Evolutionary conservation across 495 filamentous ascomycete genomes (phyloP), one percentile per base, ranked within the genome.

Genomic region (Penicillium riverlandense): DNA sequence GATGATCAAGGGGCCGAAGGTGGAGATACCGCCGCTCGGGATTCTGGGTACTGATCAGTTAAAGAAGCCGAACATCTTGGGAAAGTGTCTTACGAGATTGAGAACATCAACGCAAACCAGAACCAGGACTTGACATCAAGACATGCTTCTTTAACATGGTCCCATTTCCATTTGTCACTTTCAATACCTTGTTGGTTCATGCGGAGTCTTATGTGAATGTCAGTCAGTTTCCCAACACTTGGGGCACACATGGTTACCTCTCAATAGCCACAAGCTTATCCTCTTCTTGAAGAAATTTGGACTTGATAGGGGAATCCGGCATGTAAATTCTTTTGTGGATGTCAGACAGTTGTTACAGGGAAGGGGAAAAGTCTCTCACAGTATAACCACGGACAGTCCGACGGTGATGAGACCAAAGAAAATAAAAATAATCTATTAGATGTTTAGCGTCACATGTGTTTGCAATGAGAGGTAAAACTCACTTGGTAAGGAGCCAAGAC

Each of bases 51-150:
- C 37, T 35, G 28, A 42, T 57, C 36, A 68, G 62, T n/a, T 48
- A 62, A 22, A 22, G 2, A 22, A 22, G 22, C 22, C 6, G 22
- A 22, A 22, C 0, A 22, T 22, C 6, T 22, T 22, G 2, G 4
- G 4, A 6, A 22, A 22, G 4, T 22, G 9, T 42, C 62, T 43
- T 56, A 74, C 62, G 70, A 72, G 33, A 74, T 68, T 7, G 66
- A 53, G 44, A 70, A 71, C 49, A 85, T 76, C 47, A 82, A 56
- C 3, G 74, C 58, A 51, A 85, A 84, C 81, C 82, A 85, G 27
- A 79, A 61, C 71, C 78, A 81, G 1, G 82, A 82, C 64, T 86
- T 86, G 9, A 78, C 41, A 50, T 86, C 83, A 13, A 76, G 53
- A 27, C 76, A 65, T 11, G 77, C 75, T 51, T 86, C 83, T 37